phyloP scores from a whole-genome alignment of 495 filamentous ascomycete genomes.

The Lophium mytilinum region DNA sequence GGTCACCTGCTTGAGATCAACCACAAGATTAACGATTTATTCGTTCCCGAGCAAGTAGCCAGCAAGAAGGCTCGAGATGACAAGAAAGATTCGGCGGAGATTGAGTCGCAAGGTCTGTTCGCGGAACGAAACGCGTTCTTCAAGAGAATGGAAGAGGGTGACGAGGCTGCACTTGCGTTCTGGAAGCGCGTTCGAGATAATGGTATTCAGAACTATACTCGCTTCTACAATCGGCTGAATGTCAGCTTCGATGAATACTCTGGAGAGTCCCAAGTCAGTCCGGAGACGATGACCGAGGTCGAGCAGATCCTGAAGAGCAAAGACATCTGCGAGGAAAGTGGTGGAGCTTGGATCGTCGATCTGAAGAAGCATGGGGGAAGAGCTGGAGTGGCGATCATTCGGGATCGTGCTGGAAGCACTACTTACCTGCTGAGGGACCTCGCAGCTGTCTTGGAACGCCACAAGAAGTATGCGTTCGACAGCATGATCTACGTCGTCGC shows the following conservation, averaged over 20 bases:
- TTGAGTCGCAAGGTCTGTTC: constrained; percentile 8
- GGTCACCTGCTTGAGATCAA: constrained; percentile 59
- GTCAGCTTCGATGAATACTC: constrained; percentile 18
- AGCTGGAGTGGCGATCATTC: constrained; percentile 48
- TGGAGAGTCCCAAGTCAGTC: constrained; percentile 29
- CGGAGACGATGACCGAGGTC: constrained; percentile 50
- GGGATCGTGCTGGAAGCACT: constrained; percentile 55
- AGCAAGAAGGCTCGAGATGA: constrained; percentile 11
- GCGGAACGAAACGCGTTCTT: constrained; percentile 16
- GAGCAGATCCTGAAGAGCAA: constrained; percentile 32
- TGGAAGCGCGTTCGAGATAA: constrained; percentile 12
- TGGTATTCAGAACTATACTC: constrained; percentile 9
- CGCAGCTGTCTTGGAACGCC: constrained; percentile 50
- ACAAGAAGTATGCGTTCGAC: constrained; percentile 58
- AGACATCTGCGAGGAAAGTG: constrained; percentile 9
- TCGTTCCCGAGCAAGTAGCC: constrained; percentile 10
- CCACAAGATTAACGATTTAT: constrained; percentile 41
- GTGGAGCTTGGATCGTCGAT: constrained; percentile 10
- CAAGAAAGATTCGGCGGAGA: constrained; percentile 1
- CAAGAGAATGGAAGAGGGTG: constrained; percentile 11
- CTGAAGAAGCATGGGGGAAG: constrained; percentile 39
- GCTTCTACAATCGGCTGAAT: constrained; percentile 10
- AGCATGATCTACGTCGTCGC: constrained; percentile 64
- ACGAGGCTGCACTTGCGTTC: constrained; percentile 11
- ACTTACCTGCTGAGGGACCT: constrained; percentile 61